Evolutionary conservation across 2,329 filamentous ascomycete species (phyloP), one percentile per base, ranked within the genome.

Genomic region (Coniochaeta sp.): DNA sequence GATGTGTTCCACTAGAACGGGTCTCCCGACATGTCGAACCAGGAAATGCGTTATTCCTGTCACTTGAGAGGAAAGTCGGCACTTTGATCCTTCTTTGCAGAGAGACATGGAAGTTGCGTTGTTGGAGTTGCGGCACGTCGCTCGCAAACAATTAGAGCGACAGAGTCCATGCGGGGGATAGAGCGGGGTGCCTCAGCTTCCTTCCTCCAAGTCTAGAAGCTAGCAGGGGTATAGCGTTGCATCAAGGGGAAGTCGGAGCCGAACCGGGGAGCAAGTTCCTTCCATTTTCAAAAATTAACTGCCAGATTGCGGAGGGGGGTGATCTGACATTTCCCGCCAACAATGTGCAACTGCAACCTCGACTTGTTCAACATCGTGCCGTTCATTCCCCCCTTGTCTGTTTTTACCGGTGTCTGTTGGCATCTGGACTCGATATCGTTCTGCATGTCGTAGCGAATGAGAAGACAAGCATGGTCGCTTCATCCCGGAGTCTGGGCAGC

Each of bases 31-130:
- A 30, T 12, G 12, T 30, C 6, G 27, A 30, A 18, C 9, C n/a
- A 18, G 33, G 10, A 38, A 20, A 8, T 38, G 8, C 5, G 16
- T 18, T 40, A 7, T 24, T 42, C 20, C 38, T 24, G 38, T 51
- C 67, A 56, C 53, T 67, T 67, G 13, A 59, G 60, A 52, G 63
- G 20, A 28, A 69, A 59, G 30, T 59, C 60, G 57, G 55, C 48
- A 12, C 27, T 30, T 40, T 42, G 38, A 5, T 26, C 18, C 18
- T 4, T 42, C 6, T 9, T 42, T 2, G 38, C 4, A 24, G 27
- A 7, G 6, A 30, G 27, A 30, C 6, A 20, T 12, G 35, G 20
- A 16, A 22, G 18, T 20, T 40, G 12, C 4, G 14, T 40, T 5
- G 35, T 40, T 6, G 6, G 38, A 42, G n/a, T n/a, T n/a, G n/a